A percentile compares a stretch with the other conserved stretches of the same genome.
These are phyloP conservation scores for Singerocomus rubriflavus DNA, from an alignment of 1,284 basidiomycete genomes.

Conservation along the genomic window DNA sequence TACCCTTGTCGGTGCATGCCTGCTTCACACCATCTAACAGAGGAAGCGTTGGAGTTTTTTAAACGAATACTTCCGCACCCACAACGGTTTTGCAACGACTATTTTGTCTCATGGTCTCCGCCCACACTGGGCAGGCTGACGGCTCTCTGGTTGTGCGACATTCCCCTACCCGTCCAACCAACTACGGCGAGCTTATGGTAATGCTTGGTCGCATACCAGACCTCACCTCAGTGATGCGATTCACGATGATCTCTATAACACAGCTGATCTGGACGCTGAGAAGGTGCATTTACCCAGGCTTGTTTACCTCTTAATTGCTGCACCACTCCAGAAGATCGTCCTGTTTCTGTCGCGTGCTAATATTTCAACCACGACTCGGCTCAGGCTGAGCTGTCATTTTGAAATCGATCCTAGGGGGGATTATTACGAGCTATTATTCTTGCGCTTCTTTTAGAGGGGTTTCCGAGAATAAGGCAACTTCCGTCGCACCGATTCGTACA, in stretches of 20 bases:
- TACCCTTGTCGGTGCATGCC: neutral
- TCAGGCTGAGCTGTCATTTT: slow-evolving; percentile 1
- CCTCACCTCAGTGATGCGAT: neutral
- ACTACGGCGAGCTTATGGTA: neutral
- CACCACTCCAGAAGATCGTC: neutral
- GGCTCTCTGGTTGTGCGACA: neutral
- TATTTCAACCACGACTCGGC: neutral
- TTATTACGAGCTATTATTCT: neutral
- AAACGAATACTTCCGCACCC: neutral
- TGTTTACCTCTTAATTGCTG: neutral
- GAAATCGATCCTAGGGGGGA: neutral
- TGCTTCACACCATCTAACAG: neutral
- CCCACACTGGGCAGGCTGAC: slow-evolving; percentile 3
- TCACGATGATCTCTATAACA: neutral
- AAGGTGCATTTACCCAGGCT: neutral
- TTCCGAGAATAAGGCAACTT: neutral
- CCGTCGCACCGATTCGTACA: neutral
- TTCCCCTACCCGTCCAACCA: neutral
- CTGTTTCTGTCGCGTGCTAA: neutral
- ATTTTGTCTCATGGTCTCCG: neutral
- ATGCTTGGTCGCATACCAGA: neutral
- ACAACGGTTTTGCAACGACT: neutral
- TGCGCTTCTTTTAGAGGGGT: neutral
- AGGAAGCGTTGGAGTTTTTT: neutral
- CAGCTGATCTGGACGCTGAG: neutral